phyloP scores from a whole-genome alignment of 179 eudicot genomes.

The Carnegiea gigantea region DNA sequence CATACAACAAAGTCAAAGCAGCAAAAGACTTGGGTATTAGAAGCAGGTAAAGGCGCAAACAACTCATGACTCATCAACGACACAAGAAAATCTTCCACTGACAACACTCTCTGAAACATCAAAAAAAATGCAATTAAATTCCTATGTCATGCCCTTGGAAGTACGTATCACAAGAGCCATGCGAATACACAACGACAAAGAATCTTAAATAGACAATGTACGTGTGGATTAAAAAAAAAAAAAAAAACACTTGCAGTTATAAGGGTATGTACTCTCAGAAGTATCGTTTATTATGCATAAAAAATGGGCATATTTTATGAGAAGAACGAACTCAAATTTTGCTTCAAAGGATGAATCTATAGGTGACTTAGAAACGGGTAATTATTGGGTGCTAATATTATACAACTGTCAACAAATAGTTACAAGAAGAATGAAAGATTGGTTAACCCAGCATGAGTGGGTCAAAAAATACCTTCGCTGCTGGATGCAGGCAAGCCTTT shows the following conservation, averaged over 20 bases:
- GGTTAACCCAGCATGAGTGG: constrained; percentile 2
- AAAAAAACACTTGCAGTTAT: too few species aligned
- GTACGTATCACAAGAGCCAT: too few species aligned
- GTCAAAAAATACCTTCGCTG: constrained; percentile 32
- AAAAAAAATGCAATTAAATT: background rate
- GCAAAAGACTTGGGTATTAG: background rate
- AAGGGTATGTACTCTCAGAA: background rate
- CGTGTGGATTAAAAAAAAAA: too few species aligned
- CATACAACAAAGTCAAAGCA: constrained; percentile 1
- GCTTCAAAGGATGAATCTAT: background rate
- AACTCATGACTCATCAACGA: background rate
- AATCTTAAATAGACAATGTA: background rate
- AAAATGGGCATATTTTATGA: background rate
- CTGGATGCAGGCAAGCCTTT: constrained; percentile 64
- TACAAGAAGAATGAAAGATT: constrained; percentile 16
- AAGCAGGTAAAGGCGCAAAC: background rate
- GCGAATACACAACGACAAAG: too few species aligned
- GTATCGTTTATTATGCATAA: too few species aligned
- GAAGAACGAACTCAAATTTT: background rate
- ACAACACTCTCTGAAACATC: background rate
- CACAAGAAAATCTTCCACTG: background rate
- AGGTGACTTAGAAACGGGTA: background rate
- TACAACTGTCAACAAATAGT: constrained; percentile 21
- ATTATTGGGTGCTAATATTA: constrained; percentile 14
- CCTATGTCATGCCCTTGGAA: too few species aligned